Base-by-base conservation (phyloP, 1,139 yeast genomes). In the Hyphopichia buzzinii region DNA sequence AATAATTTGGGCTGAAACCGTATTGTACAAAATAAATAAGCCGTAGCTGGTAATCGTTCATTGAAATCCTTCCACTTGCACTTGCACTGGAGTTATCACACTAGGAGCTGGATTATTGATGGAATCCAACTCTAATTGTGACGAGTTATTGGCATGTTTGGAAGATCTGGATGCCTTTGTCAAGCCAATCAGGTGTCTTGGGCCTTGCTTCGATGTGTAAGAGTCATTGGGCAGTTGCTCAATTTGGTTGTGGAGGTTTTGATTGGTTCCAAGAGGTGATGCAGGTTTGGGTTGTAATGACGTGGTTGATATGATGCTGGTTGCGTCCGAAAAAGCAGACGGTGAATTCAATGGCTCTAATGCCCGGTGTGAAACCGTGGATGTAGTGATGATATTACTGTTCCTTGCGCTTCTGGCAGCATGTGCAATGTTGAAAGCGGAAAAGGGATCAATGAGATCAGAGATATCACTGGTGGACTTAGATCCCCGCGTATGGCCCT, bases 11-110 rank as follows among this genome's bases (percentile, higher is more conserved):
- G 10, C 23, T 19, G 10, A 19, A 19, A 19, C 10, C 23, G 10
- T 19, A 19, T 7, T 19, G 6, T 19, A 19, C 12, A 25, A 5
- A 25, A 25, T 11, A 25, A 25, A 25, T 25, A 25, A n/a, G 14
- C 13, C 6, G 6, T 7, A 25, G 10, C 12, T 25, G 7, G 24
- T 13, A 26, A 6, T 16, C 5, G 14, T 11, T 32, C 14, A 33
- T 11, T 33, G 36, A 24, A 33, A 33, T 8, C 36, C 36, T 29
- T 33, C 36, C 8, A 33, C 36, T 8, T 33, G 36, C 13, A 69
- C 77, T 42, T 68, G 76, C n/a, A 71, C 64, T 7, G 69, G 70
- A 1, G 75, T 67, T n/a, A 71, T 62, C 3, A 68, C 62, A 40
- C 59, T 67, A 2, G 74, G 72, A 5, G 73, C 71, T 10, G 64